Conservation (phyloP, 2,329 filamentous ascomycete genomes). For the Phaeomoniella chlamydospora region DNA sequence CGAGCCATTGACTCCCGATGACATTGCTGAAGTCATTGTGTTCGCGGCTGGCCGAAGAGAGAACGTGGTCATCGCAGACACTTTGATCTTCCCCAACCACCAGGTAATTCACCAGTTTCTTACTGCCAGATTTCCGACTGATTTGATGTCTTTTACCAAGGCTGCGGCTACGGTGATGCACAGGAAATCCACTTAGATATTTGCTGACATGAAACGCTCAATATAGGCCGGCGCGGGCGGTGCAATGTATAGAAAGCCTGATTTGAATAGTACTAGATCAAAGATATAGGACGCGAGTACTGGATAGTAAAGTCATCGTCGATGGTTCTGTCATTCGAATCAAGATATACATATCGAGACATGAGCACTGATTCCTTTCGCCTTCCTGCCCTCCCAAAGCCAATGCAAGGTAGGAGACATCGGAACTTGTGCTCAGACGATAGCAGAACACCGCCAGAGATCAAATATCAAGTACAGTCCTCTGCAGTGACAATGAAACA, state of each 20-base stretch:
- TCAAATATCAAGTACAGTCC: no score
- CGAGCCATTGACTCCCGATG: slow-evolving; percentile 74
- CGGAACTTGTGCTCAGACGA: no score
- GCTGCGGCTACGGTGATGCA: slow-evolving; percentile 31
- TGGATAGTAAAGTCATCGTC: no score
- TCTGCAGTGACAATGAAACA: background rate
- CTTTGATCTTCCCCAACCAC: slow-evolving; percentile 75
- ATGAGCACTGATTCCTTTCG: no score
- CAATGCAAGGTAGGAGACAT: no score
- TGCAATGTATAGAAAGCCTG: slow-evolving; percentile 13
- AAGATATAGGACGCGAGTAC: no score
- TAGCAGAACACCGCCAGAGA: no score
- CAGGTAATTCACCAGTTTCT: slow-evolving; percentile 44
- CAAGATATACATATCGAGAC: no score
- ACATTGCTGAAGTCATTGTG: slow-evolving; percentile 82
- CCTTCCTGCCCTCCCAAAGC: no score
- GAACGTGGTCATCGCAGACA: slow-evolving; percentile 84
- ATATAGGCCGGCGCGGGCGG: slow-evolving; percentile 16
- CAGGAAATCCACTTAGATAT: slow-evolving; percentile 17
- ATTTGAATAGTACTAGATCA: no score
- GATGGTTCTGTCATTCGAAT: no score
- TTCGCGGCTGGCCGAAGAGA: slow-evolving; percentile 72
- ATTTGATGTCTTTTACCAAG: slow-evolving; percentile 9
- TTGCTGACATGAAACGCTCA: background rate
- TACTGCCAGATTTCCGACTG: background rate